These are phyloP conservation scores for Bipolaris gigantea DNA, from an alignment of 2,329 filamentous ascomycete species.

Conservation along the genomic window DNA sequence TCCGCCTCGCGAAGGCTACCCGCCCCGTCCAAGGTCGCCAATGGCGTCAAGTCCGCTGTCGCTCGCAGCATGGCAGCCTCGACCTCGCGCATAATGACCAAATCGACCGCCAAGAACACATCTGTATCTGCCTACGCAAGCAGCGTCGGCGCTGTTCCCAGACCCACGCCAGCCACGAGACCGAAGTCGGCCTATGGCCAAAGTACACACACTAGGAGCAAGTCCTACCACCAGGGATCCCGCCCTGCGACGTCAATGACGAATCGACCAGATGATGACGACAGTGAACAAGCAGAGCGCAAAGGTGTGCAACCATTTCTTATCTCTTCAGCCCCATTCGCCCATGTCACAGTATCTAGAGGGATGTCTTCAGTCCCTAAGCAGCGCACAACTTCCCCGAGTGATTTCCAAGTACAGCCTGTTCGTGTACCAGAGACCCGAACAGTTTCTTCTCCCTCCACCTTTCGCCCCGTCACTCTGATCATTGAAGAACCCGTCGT, in stretches of 20 bases:
- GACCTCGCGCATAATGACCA: slow-evolving; percentile 47
- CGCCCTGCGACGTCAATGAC: slow-evolving; percentile 46
- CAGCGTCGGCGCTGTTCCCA: slow-evolving; percentile 55
- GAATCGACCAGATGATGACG: slow-evolving; percentile 48
- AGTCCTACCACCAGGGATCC: slow-evolving; percentile 48
- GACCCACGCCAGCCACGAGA: slow-evolving; percentile 48
- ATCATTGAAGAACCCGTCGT: slow-evolving; percentile 35
- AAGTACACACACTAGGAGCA: slow-evolving; percentile 49
- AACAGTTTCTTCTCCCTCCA: slow-evolving; percentile 32
- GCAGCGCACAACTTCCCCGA: slow-evolving; percentile 22
- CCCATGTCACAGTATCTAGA: slow-evolving; percentile 38
- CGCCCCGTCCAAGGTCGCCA: slow-evolving; percentile 46
- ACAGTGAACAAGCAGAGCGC: slow-evolving; percentile 44
- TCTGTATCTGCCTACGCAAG: slow-evolving; percentile 56
- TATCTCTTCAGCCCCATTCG: slow-evolving; percentile 42
- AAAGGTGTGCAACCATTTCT: slow-evolving; percentile 51
- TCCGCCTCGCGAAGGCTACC: slow-evolving; percentile 47
- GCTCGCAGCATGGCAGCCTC: slow-evolving; percentile 45
- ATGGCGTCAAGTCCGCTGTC: slow-evolving; percentile 52
- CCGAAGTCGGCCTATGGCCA: slow-evolving; percentile 54
- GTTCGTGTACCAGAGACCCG: slow-evolving; percentile 19
- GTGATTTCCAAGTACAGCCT: slow-evolving; percentile 18
- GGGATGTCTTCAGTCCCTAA: slow-evolving; percentile 22
- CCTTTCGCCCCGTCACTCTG: slow-evolving; percentile 26
- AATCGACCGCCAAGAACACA: slow-evolving; percentile 49